phyloP scores from a whole-genome alignment of 2,329 filamentous ascomycete species.

The Talaromyces sp. region DNA sequence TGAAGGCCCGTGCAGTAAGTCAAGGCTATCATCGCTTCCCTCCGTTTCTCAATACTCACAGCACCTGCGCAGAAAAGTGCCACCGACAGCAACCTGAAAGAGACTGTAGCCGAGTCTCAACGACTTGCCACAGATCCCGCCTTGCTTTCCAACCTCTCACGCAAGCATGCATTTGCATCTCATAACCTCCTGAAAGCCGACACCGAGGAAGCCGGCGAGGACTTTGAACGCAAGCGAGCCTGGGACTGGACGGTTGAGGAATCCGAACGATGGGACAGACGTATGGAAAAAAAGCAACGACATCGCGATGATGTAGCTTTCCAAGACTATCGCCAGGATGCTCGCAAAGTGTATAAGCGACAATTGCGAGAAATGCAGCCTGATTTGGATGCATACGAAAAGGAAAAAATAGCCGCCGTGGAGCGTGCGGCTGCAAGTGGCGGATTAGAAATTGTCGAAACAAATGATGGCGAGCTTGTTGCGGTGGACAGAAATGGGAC shows the following conservation, averaged over 20 bases:
- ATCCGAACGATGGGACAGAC: conserved; percentile 87
- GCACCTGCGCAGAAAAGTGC: conserved; percentile 35
- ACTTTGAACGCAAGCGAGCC: conserved; percentile 95
- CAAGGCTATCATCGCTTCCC: no score
- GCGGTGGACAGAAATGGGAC: conserved; percentile 86
- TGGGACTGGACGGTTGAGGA: conserved; percentile 99
- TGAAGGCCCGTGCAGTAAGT: conserved; percentile 67
- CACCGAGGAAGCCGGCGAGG: conserved; percentile 74
- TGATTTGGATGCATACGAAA: conserved; percentile 78
- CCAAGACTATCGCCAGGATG: conserved; percentile 80
- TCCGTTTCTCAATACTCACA: conserved; percentile 23
- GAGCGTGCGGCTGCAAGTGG: conserved; percentile 79
- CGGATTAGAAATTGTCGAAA: conserved; percentile 88
- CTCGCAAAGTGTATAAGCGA: conserved; percentile 87
- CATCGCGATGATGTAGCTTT: conserved; percentile 84
- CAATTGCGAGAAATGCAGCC: conserved; percentile 73
- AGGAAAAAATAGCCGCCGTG: conserved; percentile 77
- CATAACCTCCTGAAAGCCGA: conserved; percentile 94
- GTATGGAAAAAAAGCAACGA: conserved; percentile 76
- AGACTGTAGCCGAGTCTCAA: conserved; percentile 76
- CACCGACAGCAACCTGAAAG: conserved; percentile 63
- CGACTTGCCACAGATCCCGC: conserved; percentile 71
- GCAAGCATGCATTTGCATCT: conserved; percentile 79
- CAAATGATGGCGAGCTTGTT: conserved; percentile 88
- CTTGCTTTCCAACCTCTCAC: conserved; percentile 70